Evolutionary conservation across 2,329 filamentous ascomycete species (phyloP).

Genomic region (Trichophyton verrucosum): DNA sequence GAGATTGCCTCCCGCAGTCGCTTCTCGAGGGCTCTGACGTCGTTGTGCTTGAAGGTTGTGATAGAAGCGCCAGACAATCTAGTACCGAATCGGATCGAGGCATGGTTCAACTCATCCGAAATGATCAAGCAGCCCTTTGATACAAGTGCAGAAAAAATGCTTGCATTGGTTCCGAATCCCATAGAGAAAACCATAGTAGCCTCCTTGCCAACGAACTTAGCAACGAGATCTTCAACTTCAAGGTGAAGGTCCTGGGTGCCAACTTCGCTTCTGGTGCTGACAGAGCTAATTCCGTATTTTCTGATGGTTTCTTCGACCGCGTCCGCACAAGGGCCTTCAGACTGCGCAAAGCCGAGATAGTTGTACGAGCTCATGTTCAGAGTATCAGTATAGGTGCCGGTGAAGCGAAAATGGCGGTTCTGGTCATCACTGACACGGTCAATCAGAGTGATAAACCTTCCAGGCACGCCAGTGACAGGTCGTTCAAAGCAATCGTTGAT

Average conservation of each 20-base stretch:
- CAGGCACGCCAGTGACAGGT: constrained; percentile 83
- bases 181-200: constrained; percentile 96
- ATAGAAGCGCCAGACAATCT: constrained; percentile 92
- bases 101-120: constrained; percentile 94
- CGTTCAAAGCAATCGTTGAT: constrained; percentile 96
- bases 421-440: constrained; percentile 85
- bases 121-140: constrained; percentile 89
- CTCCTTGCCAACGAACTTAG: constrained; percentile 85
- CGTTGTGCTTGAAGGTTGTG: constrained; percentile 93
- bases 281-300: constrained; percentile 72
- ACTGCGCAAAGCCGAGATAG: constrained; percentile 96
- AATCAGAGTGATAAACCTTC: constrained; percentile 82
- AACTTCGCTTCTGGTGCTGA: constrained; percentile 68
- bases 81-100: constrained; percentile 89
- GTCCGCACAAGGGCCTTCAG: constrained; percentile 90
- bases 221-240: constrained; percentile 83
- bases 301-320: constrained; percentile 73
- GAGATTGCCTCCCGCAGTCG: constrained; percentile 85
- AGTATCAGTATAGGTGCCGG: constrained; percentile 83
- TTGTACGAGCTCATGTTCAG: constrained; percentile 99
- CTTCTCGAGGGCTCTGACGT: constrained; percentile 76
- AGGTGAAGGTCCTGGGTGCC: constrained; percentile 78
- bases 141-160: constrained; percentile 81
- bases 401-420: constrained; percentile 80
- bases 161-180: constrained; percentile 94